Evolutionary conservation across 805 yeast species (phyloP).

Genomic region (Candida dajiaensis): DNA sequence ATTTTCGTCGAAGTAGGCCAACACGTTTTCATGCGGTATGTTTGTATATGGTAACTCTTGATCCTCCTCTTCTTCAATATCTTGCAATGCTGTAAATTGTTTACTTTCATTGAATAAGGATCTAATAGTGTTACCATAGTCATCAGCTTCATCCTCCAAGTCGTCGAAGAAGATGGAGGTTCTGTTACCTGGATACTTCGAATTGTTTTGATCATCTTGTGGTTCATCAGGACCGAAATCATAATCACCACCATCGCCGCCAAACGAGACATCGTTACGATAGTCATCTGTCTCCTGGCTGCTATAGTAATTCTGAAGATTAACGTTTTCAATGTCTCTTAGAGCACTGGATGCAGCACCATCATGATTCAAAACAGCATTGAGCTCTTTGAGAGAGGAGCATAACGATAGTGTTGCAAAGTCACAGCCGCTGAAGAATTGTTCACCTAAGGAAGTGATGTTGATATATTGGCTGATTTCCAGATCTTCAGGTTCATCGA

Average conservation of each 20-base stretch:
- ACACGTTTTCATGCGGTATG: constrained; percentile 50
- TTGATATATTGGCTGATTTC: constrained; percentile 1
- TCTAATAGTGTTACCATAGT: constrained; percentile 23
- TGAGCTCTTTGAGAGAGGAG: constrained; percentile 15
- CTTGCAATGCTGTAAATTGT: constrained; percentile 11
- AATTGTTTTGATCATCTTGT: constrained; percentile 9
- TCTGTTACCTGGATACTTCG: constrained; percentile 20
- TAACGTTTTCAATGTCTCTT: constrained; percentile 7
- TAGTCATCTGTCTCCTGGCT: constrained; percentile 8
- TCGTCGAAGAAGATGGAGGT: constrained; percentile 23
- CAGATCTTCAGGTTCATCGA: constrained; percentile 13
- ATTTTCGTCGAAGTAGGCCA: constrained; percentile 76
- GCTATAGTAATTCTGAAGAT: constrained; percentile 6
- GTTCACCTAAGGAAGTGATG: constrained; percentile 10
- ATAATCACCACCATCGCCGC: constrained; percentile 4
- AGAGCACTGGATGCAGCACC: constrained; percentile 11
- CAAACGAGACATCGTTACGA: constrained; percentile 13
- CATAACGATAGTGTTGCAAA: constrained; percentile 8
- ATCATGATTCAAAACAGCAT: constrained; percentile 16
- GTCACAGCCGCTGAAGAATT: constrained; percentile 5
- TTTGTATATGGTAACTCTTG: constrained; percentile 20
- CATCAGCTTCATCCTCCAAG: constrained; percentile 18
- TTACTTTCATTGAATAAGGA: constrained; percentile 19
- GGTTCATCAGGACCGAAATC: not conserved
- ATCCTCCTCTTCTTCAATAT: constrained; percentile 11